Base-by-base conservation (phyloP, 2,329 filamentous ascomycete genomes). In the Fusarium solani-melongenae region DNA sequence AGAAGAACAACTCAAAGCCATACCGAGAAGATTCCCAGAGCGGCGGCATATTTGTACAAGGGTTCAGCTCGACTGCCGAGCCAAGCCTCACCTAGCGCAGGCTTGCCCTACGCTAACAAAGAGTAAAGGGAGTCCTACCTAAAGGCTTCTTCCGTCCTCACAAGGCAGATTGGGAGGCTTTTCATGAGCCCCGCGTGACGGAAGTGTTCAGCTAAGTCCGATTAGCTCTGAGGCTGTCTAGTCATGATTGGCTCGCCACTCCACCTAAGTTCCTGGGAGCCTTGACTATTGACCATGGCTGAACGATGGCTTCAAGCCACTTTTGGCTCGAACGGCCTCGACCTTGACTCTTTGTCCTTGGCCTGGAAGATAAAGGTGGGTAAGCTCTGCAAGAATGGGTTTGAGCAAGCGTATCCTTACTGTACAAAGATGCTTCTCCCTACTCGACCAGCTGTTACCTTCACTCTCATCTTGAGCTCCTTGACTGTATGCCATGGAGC, bases 231-330 rank as follows among this genome's bases (percentile, higher is more conserved):
- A 49, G 24, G 15, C 24, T 27, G 24, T 29, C 44, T 3, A 49
- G 44, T 10, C 24, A 3, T 49, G 24, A 49, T 49, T 49, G 44
- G 44, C 24, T 49, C 44, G 44, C 44, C 55, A 20, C 41, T 60
- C 62, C 44, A 61, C 55, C 31, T 39, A 53, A 24, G 56, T 60
- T 57, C 49, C 17, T 41, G 15, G 59, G 55, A 53, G 17, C 41
- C 41, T 53, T 15, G 39, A 33, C 56, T 53, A 65, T 31, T 34
- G 15, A 59, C 56, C 15, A 44, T 46, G 34, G 57, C 38, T 46
- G 41, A 17, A 22, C 12, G 24, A 24, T 60, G 56, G 62, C 22
- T 51, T 44, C 12, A 64, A 64, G 62, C 62, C 62, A 65, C 62
- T n/a, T 33, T 41, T 24, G 33, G 49, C n/a, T 31, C 12, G 39